Evolutionary conservation across 257 asterid species (phyloP).

Genomic region (Fraxinus anomala): DNA sequence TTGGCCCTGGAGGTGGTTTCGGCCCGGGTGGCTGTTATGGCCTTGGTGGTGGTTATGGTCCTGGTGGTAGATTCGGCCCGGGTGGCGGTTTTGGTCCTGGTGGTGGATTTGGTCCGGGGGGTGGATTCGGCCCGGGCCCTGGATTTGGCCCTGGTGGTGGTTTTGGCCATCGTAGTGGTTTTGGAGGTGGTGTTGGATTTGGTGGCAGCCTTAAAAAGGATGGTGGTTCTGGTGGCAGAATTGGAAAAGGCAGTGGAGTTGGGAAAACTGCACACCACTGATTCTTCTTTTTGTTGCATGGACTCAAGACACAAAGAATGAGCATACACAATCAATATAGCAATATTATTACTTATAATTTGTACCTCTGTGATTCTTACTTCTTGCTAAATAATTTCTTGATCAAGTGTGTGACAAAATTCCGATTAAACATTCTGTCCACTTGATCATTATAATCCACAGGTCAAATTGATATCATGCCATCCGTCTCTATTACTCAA

Average conservation of each 20-base stretch:
- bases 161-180: neutral
- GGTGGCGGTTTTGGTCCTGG: neutral
- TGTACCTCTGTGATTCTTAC: neutral
- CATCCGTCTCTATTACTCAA: no score
- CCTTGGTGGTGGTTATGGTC: neutral
- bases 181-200: no score
- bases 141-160: slow-evolving; percentile 22
- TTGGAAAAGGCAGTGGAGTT: neutral
- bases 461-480: no score
- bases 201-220: neutral
- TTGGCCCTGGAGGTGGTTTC: neutral
- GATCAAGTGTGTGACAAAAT: neutral
- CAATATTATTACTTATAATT: neutral
- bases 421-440: neutral
- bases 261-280: slow-evolving; percentile 21
- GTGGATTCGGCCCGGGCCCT: neutral
- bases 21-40: neutral
- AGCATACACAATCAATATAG: neutral
- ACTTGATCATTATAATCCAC: no score
- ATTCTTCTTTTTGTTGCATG: neutral
- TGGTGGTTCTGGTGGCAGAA: slow-evolving; percentile 13
- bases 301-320: neutral
- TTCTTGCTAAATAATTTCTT: neutral
- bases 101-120: neutral
- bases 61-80: neutral